Evolutionary conservation across 805 yeast genomes (phyloP).

Genomic region (Tetrapisispora nanseiensis): DNA sequence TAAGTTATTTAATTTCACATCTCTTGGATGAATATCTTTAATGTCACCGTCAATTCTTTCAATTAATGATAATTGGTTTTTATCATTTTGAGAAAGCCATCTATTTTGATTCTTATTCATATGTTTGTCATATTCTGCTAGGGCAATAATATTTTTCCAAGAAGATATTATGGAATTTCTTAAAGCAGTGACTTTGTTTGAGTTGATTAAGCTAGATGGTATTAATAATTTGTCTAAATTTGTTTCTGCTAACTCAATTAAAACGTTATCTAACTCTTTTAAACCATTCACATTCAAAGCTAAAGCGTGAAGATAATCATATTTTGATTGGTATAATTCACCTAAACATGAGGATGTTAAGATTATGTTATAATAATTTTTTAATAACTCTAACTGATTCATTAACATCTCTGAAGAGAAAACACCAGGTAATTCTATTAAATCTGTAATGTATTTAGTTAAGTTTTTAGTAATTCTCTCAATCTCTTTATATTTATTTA

Average conservation of each 20-base stretch:
- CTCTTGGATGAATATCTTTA: conserved; percentile 12
- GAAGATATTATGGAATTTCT: conserved; percentile 34
- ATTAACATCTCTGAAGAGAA: conserved; percentile 67
- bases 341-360: conserved; percentile 23
- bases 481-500: conserved; percentile 27
- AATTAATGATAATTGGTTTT: conserved; percentile 27
- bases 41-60: conserved; percentile 28
- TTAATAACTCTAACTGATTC: conserved; percentile 21
- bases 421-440: conserved; percentile 85
- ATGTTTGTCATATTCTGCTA: conserved; percentile 29
- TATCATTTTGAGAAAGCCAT: conserved; percentile 1
- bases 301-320: conserved; percentile 23
- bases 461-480: conserved; percentile 35
- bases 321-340: conserved; percentile 20
- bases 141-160: conserved; percentile 25
- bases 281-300: conserved; percentile 23
- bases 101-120: conserved; percentile 5
- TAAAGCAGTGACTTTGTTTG: conserved; percentile 41
- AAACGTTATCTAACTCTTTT: conserved; percentile 11
- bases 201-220: conserved; percentile 17
- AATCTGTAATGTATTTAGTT: conserved; percentile 42
- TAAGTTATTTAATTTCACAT: conserved; percentile 17
- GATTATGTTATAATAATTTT: conserved; percentile 14
- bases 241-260: conserved; percentile 2
- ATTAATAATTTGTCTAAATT: conserved; percentile 9